Base-by-base conservation (phyloP, 768 basidiomycete genomes). In the Trametes meyenii region DNA sequence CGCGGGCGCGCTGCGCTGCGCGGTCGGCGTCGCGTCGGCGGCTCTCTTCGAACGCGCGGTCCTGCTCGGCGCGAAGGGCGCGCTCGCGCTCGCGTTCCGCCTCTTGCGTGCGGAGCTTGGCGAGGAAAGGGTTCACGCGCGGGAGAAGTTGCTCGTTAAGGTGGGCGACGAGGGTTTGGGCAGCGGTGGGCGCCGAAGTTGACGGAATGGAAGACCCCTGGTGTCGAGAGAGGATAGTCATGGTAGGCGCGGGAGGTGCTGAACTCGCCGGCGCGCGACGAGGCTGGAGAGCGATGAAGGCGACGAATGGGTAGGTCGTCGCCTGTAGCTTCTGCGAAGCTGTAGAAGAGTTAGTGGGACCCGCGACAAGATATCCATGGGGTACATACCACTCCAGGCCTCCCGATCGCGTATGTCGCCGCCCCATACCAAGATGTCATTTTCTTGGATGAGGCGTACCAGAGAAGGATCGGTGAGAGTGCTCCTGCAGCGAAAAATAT, bases 241-340 rank as follows among this genome's bases (percentile, higher is more conserved):
- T 79, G 2, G 80, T 74, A 0, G 90, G 83, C 0, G 74, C 69
- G 0, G 79, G 74, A 23, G 75, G 72, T 5, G 78, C 67, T 16
- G 71, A 65, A 13, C 79, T 71, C 4, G 68, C 66, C 43, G 70
- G 72, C 21, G 73, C 78, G 33, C 85, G 83, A 17, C 83, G 83
- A 0, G 92, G 88, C 70, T 98, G 92, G 50, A 97, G 84, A 1
- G 95, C 88, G 50, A 97, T 73, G 73, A 98, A 99, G 0, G 92
- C 92, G 50, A 99, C 81, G 63, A 96, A 96, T 0, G 96, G 97
- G 69, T 90, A 97, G 0, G 95, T 94, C 1, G 95, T 94, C 2
- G 89, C 88, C 69, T 92, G 87, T 0, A 98, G 77, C 71, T 90
- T 92, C 69, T 89, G 84, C 13, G 86, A 78, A 29, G 77, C 90